Percentiles rank a stretch among this genome's conserved stretches.
These are phyloP conservation scores for Gremmenia infestans DNA, from an alignment of 2,329 filamentous ascomycete genomes.

Conservation along the genomic window DNA sequence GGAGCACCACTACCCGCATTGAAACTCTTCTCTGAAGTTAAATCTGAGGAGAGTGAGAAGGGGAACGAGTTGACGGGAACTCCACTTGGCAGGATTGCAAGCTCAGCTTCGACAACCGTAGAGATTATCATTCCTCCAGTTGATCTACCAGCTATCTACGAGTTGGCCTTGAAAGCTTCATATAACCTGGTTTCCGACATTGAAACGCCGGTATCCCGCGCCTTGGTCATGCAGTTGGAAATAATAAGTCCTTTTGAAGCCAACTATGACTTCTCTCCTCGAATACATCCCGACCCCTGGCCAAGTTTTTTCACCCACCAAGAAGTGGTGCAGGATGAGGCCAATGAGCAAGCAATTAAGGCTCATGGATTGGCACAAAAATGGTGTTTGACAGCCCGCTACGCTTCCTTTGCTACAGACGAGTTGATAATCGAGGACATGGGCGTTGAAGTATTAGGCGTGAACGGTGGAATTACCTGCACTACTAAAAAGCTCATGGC, in stretches of 20 bases:
- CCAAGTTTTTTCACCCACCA: constrained; percentile 71
- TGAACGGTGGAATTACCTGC: constrained; percentile 60
- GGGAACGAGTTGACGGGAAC: constrained; percentile 10
- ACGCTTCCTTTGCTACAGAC: constrained; percentile 71
- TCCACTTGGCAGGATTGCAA: constrained; percentile 37
- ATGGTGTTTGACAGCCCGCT: constrained; percentile 72
- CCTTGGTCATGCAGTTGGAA: constrained; percentile 60
- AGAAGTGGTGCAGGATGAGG: constrained; percentile 30
- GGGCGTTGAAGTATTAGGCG: constrained; percentile 54
- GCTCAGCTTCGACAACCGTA: constrained; percentile 39
- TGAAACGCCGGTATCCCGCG: constrained; percentile 76
- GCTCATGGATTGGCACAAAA: constrained; percentile 67
- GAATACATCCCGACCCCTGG: constrained; percentile 74
- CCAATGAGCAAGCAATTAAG: constrained; percentile 31
- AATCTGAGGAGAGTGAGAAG: constrained; percentile 5
- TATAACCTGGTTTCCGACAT: constrained; percentile 78
- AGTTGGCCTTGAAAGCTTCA: constrained; percentile 65
- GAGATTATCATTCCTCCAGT: constrained; percentile 47
- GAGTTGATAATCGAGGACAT: constrained; percentile 58
- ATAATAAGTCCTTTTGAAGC: constrained; percentile 85
- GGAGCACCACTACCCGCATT: constrained; percentile 44
- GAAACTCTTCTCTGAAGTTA: constrained; percentile 7
- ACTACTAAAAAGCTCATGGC: constrained; percentile 37
- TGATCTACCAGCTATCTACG: constrained; percentile 50
- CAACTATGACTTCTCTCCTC: constrained; percentile 80